Base-by-base conservation (phyloP, 2,329 filamentous ascomycete species). In the Fusarium pseudonygamai region DNA sequence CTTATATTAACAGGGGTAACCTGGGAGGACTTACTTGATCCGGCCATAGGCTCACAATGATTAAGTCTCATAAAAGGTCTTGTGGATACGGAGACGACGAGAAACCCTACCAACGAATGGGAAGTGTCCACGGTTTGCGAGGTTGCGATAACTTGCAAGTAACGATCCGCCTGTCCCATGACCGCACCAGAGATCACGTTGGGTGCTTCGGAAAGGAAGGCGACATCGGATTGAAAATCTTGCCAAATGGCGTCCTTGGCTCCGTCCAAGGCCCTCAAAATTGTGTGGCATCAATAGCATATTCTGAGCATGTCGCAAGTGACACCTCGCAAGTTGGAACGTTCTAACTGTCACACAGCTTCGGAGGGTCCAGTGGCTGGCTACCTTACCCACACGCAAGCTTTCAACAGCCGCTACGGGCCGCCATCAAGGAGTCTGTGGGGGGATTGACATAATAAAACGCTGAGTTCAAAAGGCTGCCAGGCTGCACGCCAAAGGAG, bases 341-440 rank as follows among this genome's bases (percentile, higher is more conserved):
- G 67, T 70, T 73, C 30, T 16, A 36, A 60, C 9, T 30, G 67
- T 71, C 69, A 70, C 60, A 65, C 34, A 58, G 52, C 37, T 55
- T 53, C 32, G n/a, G 50, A 56, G 37, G 47, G 61, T 65, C 65
- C 69, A 63, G 68, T 56, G 60, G 59, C 56, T 56, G 60, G 59
- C 56, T 52, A 45, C 59, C 60, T 57, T 75, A 71, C 65, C 62
- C 70, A 72, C 75, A 74, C 26, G 40, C 64, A 69, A 60, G 67
- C 62, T 72, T 65, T 74, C 59, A 65, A 68, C 66, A 72, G 75
- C 74, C 71, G 72, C 74, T 75, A 66, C 76, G 76, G 76, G 67
- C 76, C 76, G 75, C 69, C 66, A 77, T 58, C 67, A 77, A 62
- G 72, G 69, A 74, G 72, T 69, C 64, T 56, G 60, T 50, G 75